phyloP scores from a whole-genome alignment of 305 asterid genomes.

The Fraxinus greggii region DNA sequence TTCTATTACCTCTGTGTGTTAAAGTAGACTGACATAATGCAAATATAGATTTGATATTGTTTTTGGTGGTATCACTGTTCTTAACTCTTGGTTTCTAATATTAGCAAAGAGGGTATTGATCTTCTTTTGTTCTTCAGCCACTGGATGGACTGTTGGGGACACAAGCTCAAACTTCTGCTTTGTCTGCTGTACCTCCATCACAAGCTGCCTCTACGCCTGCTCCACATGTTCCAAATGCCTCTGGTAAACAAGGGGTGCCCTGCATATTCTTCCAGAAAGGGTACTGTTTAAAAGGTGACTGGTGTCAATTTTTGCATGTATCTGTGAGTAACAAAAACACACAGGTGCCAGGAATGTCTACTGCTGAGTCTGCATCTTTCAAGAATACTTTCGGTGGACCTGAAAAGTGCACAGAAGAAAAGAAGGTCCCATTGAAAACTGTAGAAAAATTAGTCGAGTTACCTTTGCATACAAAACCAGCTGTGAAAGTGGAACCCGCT shows the following conservation, averaged over 20 bases:
- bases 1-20: not conserved
- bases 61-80: not conserved
- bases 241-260: constrained; percentile 57
- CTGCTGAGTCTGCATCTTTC: constrained; percentile 40
- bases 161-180: constrained; percentile 49
- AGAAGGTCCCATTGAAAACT: constrained; percentile 35
- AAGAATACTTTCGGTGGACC: constrained; percentile 47
- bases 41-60: not conserved
- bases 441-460: constrained; percentile 38
- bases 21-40: constrained; percentile 1
- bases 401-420: constrained; percentile 51
- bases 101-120: not conserved
- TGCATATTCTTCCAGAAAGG: constrained; percentile 85
- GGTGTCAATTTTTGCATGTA: constrained; percentile 74
- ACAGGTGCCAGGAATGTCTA: constrained; percentile 36
- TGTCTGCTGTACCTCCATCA: constrained; percentile 39
- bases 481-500: constrained; percentile 29
- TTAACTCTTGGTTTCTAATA: not conserved
- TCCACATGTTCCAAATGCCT: constrained; percentile 36
- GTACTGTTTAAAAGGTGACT: constrained; percentile 70
- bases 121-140: constrained; percentile 48
- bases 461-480: constrained; percentile 30
- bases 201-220: constrained; percentile 41
- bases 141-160: constrained; percentile 71
- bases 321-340: constrained; percentile 46